Evolutionary conservation across 768 basidiomycete species (phyloP), one percentile per base, ranked within the genome.

Genomic region (Boletellus sp.): DNA sequence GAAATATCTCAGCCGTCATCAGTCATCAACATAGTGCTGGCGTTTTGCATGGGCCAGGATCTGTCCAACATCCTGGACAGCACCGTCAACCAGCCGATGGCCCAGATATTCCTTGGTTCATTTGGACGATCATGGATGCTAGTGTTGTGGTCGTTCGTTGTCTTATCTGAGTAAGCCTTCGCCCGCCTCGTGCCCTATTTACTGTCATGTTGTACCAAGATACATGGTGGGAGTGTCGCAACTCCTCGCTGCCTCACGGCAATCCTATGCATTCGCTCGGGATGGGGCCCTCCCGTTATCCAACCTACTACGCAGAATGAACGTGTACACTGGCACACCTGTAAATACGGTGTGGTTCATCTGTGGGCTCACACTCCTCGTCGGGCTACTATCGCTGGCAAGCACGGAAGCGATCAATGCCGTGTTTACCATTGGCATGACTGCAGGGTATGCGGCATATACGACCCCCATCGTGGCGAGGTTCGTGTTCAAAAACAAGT

Each of bases 201-300:
- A 2, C 37, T 20, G 17, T 28, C 28, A 40, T 40, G 13, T 23
- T 10, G 5, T 17, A 33, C 45, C 26, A 38, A 73, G 72, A 46
- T 74, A 71, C 52, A 73, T 75, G 70, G 71, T 78, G 70, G 76
- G 73, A 13, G 69, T 74, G 1, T 49, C 55, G 32, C 42, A 66
- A 65, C 54, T 78, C 32, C 67, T 77, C 9, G 73, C 75, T 1
- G 70, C 78, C 20, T 79, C 78, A 1, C 74, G 79, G 20, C 80
- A 80, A 59, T 69, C 72, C 9, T 80, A 79, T 52, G 79, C 80
- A 6, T 80, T 81, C 54, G 67, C 78, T 6, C 71, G 83, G 20
- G 79, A 84, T 51, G 80, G 79, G 11, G 80, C 78, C 1, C 75
- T 85, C 0, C 83, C 83, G 3, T 67, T 81, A 26, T 83, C 83